Evolutionary conservation across 2,329 filamentous ascomycete species (phyloP).

Genomic region (Corinectria fuckeliana): DNA sequence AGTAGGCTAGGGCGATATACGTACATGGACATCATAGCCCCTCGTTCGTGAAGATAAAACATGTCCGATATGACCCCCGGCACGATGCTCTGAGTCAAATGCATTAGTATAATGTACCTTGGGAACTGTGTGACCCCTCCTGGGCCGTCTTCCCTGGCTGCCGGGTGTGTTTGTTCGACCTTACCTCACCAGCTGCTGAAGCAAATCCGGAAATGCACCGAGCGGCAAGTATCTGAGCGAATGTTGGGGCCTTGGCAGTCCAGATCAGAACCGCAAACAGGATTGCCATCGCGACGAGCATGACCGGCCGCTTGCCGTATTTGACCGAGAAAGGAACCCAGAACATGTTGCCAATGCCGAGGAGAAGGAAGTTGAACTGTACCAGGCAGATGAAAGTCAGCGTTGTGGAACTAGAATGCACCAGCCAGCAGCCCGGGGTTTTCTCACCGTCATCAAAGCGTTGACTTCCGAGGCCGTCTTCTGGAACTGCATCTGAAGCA

Average conservation of each 20-base stretch:
- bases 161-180: too few relatives aligned
- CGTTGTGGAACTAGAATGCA: too few relatives aligned
- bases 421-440: not conserved
- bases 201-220: slow-evolving; percentile 5
- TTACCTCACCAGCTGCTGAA: slow-evolving; percentile 1
- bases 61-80: slow-evolving; percentile 2
- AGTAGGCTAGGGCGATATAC: not conserved
- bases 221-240: not conserved
- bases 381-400: not conserved
- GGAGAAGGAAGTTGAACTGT: slow-evolving; percentile 6
- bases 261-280: not conserved
- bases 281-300: not conserved
- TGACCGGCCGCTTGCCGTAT: not conserved
- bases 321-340: slow-evolving; percentile 8
- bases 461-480: not conserved
- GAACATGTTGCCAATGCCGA: slow-evolving; percentile 3
- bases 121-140: not conserved
- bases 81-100: not conserved
- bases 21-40: slow-evolving; percentile 3
- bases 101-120: not conserved
- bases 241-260: slow-evolving; percentile 2
- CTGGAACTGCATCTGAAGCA: not conserved
- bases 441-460: slow-evolving; percentile 1
- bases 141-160: not conserved
- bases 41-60: slow-evolving; percentile 8